Base-by-base conservation (phyloP, 148 eudicot genomes). In the Fagopyrum homotropicum region DNA sequence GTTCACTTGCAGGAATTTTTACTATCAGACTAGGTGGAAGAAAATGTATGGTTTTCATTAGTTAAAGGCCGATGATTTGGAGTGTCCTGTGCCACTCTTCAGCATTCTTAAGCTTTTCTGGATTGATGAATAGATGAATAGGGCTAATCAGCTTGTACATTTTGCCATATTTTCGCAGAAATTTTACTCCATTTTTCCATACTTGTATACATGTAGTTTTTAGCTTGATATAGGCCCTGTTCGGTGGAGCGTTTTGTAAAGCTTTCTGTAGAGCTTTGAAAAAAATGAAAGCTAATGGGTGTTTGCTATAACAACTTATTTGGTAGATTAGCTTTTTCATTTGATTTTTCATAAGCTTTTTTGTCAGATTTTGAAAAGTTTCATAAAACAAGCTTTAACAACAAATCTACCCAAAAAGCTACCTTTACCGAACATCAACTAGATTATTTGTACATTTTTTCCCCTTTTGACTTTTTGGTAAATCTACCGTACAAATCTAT, bases 1-100 rank as follows among this genome's bases (percentile, higher is more conserved):
- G n/a, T 19, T 57, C 19, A 9, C 44, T 66, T 66, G 71, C 71
- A 66, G 71, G 71, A 66, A 40, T 66, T 64, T 57, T 40, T 6
- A 66, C 71, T 29, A 40, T 66, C 46, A 66, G 47, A 35, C 7
- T 64, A 35, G 17, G 46, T 66, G 46, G 8, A 40, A 40, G 71
- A 66, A 66, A 35, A 6, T 66, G 60, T 55, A 6, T 55, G 60
- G 9, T n/a, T 7, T n/a, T 16, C 60, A 16, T n/a, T n/a, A 16
- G 22, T 17, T 17, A 55, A 55, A 55, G 57, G 57, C 57, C n/a
- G 15, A 5, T 12, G 57, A 17, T 17, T 2, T 14, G 57, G 15
- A 52, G n/a, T 52, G 57, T 52, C 5, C 57, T 12, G 17, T 5
- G 57, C 17, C 0, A 52, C 0, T 52, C n/a, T 14, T 4, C n/a